phyloP scores from a whole-genome alignment of 352 stramenopile genomes.

The Phytophthora litchii region DNA sequence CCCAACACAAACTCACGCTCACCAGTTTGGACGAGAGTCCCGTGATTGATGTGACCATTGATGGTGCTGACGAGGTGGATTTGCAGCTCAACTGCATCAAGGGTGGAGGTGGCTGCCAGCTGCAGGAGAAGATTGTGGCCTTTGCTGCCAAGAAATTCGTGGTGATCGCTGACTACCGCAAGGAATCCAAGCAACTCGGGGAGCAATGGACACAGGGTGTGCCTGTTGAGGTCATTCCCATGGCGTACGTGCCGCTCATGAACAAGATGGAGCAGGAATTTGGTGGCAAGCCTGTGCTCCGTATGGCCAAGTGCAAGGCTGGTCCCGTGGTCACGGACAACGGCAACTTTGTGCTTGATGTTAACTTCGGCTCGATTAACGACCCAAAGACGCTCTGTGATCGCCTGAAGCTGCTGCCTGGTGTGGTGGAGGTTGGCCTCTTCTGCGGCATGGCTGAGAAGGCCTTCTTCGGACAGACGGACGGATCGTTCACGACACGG shows the following conservation, averaged over 20 bases:
- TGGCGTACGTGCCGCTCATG: constrained; percentile 96
- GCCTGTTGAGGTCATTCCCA: constrained; percentile 97
- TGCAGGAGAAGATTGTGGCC: constrained; percentile 94
- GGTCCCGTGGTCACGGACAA: constrained; percentile 98
- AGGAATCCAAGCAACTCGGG: constrained; percentile 89
- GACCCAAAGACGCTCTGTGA: constrained; percentile 72
- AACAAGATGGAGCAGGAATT: constrained; percentile 64
- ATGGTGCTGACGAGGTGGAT: constrained; percentile 98
- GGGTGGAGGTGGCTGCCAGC: constrained; percentile 95
- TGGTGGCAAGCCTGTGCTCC: constrained; percentile 62
- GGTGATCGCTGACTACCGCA: constrained; percentile 96
- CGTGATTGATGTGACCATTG: constrained; percentile 98
- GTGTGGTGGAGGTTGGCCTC: constrained; percentile 88
- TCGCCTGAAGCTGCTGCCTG: constrained; percentile 80
- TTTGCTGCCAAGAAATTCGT: constrained; percentile 97
- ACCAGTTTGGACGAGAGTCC: constrained; percentile 83
- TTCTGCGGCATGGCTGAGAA: constrained; percentile 91
- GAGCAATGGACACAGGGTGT: constrained; percentile 91
- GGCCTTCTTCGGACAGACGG: constrained; percentile 86
- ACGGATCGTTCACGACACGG: constrained; percentile 81
- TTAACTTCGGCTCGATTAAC: constrained; percentile 81
- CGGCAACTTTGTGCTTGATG: constrained; percentile 92
- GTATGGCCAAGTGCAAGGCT: constrained; percentile 91
- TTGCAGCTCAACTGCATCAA: constrained; percentile 98
- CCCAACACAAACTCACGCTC: constrained; percentile 76